Percentiles rank a stretch among this genome's conserved stretches.
phyloP scores from a whole-genome alignment of 495 filamentous ascomycete species.

The Margaritispora aquatica region DNA sequence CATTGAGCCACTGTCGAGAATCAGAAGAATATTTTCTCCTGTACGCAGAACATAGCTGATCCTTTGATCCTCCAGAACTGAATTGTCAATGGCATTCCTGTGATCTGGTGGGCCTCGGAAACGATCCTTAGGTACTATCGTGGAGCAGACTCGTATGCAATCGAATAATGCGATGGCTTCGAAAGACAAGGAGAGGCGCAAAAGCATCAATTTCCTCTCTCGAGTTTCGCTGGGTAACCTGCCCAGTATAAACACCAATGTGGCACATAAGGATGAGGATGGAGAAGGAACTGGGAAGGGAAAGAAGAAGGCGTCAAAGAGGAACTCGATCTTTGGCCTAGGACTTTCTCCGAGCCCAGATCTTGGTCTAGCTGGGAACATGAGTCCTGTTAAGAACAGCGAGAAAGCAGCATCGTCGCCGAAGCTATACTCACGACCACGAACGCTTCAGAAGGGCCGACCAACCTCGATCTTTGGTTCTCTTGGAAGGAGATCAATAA shows the following conservation, averaged over 20 bases:
- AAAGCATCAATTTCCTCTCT: conserved; percentile 18
- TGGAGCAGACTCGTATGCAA: neutral
- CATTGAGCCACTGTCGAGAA: neutral
- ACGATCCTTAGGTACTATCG: neutral
- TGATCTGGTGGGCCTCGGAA: neutral
- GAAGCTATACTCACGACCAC: conserved; percentile 5
- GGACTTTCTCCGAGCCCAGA: conserved; percentile 13
- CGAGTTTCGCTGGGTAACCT: conserved; percentile 5
- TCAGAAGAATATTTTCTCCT: neutral
- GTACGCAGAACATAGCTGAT: neutral
- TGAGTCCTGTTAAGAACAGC: conserved; percentile 12
- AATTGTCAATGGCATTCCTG: neutral
- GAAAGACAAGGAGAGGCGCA: conserved; percentile 13
- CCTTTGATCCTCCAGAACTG: neutral
- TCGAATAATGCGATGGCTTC: conserved; percentile 9
- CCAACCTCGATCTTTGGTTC: conserved; percentile 23
- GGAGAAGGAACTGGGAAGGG: conserved; percentile 6
- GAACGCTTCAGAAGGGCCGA: conserved; percentile 22
- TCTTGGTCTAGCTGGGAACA: conserved; percentile 7
- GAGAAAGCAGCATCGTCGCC: conserved; percentile 11
- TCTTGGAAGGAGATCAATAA: conserved; percentile 18
- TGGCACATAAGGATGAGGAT: conserved; percentile 3
- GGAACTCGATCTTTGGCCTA: conserved; percentile 18
- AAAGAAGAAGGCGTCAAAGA: conserved; percentile 16
- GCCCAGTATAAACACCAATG: conserved; percentile 16